Conservation (phyloP, 805 yeast species). For the Hanseniaspora guilliermondii region DNA sequence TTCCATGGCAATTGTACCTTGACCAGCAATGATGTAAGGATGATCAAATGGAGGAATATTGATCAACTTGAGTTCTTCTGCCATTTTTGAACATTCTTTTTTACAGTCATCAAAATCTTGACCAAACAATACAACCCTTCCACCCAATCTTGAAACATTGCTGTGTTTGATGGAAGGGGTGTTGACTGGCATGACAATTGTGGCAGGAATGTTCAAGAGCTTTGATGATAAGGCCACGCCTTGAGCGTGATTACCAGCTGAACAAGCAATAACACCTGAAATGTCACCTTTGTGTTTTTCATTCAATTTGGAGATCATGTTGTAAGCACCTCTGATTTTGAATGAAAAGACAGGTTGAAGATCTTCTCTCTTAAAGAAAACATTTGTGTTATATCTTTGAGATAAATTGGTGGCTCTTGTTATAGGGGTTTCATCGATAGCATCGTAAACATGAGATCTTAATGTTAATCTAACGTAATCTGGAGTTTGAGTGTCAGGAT, state of each 20-base stretch:
- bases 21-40: conserved; percentile 97
- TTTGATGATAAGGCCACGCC: conserved; percentile 93
- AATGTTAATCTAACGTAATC: conserved; percentile 84
- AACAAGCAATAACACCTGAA: conserved; percentile 86
- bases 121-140: conserved; percentile 86
- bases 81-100: conserved; percentile 66
- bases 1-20: conserved; percentile 94
- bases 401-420: conserved; percentile 64
- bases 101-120: conserved; percentile 94
- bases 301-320: conserved; percentile 82
- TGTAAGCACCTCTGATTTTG: conserved; percentile 94
- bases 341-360: conserved; percentile 88
- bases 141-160: conserved; percentile 84
- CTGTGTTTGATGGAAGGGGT: conserved; percentile 91
- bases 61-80: conserved; percentile 58
- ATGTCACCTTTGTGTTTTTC: conserved; percentile 23
- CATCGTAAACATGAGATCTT: conserved; percentile 90
- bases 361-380: conserved; percentile 82
- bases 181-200: conserved; percentile 95
- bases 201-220: conserved; percentile 76
- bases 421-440: conserved; percentile 79
- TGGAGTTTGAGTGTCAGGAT: conserved; percentile 52
- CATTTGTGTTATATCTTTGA: conserved; percentile 59
- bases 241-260: conserved; percentile 99
- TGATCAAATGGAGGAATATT: conserved; percentile 98